Conservation (phyloP, 345 rosid genomes). For the Arabidopsis arenosa region DNA sequence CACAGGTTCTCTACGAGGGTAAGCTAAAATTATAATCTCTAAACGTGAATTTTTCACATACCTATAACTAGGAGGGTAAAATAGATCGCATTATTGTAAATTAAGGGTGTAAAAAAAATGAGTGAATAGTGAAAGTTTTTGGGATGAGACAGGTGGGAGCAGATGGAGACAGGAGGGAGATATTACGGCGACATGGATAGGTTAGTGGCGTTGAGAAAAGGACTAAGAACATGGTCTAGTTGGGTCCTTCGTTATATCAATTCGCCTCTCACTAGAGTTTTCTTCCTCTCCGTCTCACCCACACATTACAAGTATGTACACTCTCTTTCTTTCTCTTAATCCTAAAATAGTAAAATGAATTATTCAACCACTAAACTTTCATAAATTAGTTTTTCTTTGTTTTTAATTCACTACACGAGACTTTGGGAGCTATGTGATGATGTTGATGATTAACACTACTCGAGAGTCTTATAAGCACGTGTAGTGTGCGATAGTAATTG, state of each 20-base stretch:
- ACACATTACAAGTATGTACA: slow-evolving; percentile 74
- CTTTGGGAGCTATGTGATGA: neutral
- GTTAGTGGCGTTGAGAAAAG: slow-evolving; percentile 74
- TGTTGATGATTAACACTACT: neutral
- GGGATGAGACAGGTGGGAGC: slow-evolving; percentile 82
- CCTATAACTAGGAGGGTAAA: slow-evolving; percentile 4
- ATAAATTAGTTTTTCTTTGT: neutral
- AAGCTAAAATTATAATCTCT: neutral
- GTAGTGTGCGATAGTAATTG: neutral
- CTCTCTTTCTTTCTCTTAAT: slow-evolving; percentile 6
- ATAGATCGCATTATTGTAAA: neutral
- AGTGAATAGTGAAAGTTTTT: slow-evolving; percentile 18
- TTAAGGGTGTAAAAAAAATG: neutral
- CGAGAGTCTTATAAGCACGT: neutral
- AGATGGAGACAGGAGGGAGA: slow-evolving; percentile 74
- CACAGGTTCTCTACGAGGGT: slow-evolving; percentile 81
- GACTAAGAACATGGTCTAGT: slow-evolving; percentile 79
- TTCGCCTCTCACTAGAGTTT: slow-evolving; percentile 58
- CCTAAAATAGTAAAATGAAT: neutral
- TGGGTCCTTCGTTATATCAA: slow-evolving; percentile 76
- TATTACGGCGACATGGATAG: slow-evolving; percentile 90
- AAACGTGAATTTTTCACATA: neutral
- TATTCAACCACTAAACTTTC: neutral
- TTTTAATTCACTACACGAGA: neutral
- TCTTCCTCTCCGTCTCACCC: slow-evolving; percentile 88